phyloP scores from a whole-genome alignment of 345 rosid species.

The Corchorus capsularis region DNA sequence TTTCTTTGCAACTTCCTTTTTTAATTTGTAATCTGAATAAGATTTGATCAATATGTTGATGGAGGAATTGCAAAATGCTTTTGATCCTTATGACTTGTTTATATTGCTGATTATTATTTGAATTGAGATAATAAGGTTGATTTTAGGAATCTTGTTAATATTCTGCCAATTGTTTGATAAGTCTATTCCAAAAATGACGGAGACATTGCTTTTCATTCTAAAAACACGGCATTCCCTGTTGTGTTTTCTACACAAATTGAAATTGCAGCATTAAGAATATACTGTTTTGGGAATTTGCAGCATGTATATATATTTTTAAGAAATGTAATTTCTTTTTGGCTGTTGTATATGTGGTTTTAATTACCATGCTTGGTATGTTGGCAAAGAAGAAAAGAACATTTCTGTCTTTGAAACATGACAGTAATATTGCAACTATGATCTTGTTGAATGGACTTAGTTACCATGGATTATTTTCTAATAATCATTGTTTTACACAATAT shows the following conservation, averaged over 20 bases:
- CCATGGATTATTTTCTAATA: background rate
- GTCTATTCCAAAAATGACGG: background rate
- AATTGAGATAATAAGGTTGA: background rate
- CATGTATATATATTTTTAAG: background rate
- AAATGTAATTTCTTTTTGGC: background rate
- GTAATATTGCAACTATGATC: background rate
- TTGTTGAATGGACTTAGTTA: background rate
- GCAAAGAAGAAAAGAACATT: background rate
- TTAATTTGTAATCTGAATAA: background rate
- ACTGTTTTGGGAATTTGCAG: background rate
- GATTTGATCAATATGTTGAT: background rate
- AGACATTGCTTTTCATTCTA: background rate
- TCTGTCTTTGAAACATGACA: background rate
- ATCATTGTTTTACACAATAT: background rate
- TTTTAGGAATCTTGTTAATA: background rate
- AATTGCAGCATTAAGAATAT: background rate
- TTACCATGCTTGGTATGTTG: background rate
- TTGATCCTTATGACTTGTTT: background rate
- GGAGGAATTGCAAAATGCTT: conserved; percentile 6
- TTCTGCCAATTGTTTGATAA: background rate
- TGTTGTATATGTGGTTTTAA: background rate
- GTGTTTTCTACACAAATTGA: background rate
- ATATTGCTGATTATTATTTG: background rate
- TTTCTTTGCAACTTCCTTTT: background rate
- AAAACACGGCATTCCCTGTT: background rate